phyloP scores from a whole-genome alignment of 148 eudicot genomes.

The Fagopyrum tataricum region DNA sequence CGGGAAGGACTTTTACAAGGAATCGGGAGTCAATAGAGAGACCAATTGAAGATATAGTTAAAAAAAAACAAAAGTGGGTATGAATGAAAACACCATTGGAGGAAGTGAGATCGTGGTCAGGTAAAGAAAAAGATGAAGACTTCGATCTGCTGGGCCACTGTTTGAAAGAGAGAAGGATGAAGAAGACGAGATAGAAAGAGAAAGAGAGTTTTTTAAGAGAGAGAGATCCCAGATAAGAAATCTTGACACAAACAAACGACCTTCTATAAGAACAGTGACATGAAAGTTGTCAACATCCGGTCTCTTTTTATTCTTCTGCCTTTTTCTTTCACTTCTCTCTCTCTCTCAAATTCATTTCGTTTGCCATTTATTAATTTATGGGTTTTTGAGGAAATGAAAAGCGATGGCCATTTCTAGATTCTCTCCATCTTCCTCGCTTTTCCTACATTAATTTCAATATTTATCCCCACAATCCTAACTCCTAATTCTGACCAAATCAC shows the following conservation, averaged over 20 bases:
- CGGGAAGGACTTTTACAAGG: conserved; percentile 6
- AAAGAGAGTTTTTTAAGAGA: conserved; percentile 23
- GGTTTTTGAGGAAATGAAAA: conserved; percentile 30
- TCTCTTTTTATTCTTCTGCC: conserved; percentile 70
- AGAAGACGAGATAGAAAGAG: conserved; percentile 18
- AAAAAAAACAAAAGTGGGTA: conserved; percentile 12
- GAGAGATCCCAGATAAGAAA: conserved; percentile 99
- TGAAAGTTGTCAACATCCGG: conserved; percentile 96
- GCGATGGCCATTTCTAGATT: conserved; percentile 38
- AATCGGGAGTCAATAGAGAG: neutral
- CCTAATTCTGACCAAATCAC: neutral
- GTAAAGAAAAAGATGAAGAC: conserved; percentile 28
- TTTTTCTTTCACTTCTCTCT: conserved; percentile 18
- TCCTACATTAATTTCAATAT: conserved; percentile 20
- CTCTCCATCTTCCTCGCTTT: conserved; percentile 38
- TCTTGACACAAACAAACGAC: conserved; percentile 88
- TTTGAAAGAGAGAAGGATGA: conserved; percentile 10
- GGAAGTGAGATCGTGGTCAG: conserved; percentile 23
- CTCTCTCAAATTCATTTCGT: conserved; percentile 18
- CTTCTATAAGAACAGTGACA: conserved; percentile 93
- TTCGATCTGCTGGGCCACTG: conserved; percentile 66
- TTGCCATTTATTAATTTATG: conserved; percentile 19
- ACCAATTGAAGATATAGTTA: conserved; percentile 3
- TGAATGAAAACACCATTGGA: conserved; percentile 26
- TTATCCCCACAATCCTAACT: neutral